A percentile compares a stretch with the other conserved stretches of the same genome.
phyloP scores from a whole-genome alignment of 176 grass and related monocot genomes.

The Triticum dicoccoides region DNA sequence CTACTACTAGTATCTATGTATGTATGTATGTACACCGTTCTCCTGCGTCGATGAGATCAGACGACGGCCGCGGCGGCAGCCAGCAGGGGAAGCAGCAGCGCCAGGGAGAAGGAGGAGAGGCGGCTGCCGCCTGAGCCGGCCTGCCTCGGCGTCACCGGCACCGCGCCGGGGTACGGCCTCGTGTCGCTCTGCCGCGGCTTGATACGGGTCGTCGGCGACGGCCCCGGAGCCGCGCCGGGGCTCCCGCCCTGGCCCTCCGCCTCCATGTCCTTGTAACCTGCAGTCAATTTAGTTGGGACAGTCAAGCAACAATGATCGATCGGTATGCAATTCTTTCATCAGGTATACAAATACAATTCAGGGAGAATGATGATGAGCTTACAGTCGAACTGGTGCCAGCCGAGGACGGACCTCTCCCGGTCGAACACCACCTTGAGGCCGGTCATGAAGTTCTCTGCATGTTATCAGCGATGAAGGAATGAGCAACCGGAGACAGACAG shows the following conservation, averaged over 20 bases:
- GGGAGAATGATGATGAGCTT: not conserved
- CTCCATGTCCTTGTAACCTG: conserved; percentile 39
- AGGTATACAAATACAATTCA: too few relatives aligned
- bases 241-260: not conserved
- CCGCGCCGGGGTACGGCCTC: not conserved
- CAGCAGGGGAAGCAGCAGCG: conserved; percentile 18
- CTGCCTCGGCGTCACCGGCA: not conserved
- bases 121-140: not conserved
- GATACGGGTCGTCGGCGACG: not conserved
- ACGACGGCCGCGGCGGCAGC: not conserved
- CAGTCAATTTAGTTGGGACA: not conserved
- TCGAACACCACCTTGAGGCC: conserved; percentile 64
- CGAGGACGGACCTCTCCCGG: conserved; percentile 46
- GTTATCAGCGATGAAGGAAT: not conserved
- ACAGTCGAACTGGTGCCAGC: conserved; percentile 71
- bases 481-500: not conserved
- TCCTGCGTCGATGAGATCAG: not conserved
- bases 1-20: not conserved
- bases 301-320: not conserved
- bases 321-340: not conserved
- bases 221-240: not conserved
- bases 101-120: not conserved
- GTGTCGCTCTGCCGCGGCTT: not conserved
- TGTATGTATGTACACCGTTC: not conserved
- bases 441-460: conserved; percentile 73